Conservation (phyloP, 1,284 basidiomycete genomes). For the Pseudozyma tsukubaensis region DNA sequence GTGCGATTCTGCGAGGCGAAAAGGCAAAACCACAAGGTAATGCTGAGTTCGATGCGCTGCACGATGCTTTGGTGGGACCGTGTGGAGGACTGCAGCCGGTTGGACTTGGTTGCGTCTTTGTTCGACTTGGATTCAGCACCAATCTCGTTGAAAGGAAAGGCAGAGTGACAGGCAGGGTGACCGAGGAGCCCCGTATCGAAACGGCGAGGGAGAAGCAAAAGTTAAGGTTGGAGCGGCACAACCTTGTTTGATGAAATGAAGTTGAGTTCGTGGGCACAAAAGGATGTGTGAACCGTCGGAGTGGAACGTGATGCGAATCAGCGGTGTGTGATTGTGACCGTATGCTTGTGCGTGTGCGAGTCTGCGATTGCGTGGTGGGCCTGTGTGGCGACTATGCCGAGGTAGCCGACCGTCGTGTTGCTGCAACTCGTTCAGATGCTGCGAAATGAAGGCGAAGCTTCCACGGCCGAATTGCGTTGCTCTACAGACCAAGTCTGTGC, state of each 20-base stretch:
- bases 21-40: neutral
- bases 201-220: neutral
- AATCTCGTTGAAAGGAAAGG: conserved; percentile 3
- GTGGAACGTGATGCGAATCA: conserved; percentile 17
- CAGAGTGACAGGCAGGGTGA: too few species aligned
- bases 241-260: conserved; percentile 43
- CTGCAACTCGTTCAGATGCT: conserved; percentile 6
- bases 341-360: neutral
- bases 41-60: neutral
- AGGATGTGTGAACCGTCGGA: conserved; percentile 26
- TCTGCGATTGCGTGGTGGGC: neutral
- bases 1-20: neutral
- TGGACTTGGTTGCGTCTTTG: neutral
- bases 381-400: conserved; percentile 6
- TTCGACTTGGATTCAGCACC: neutral
- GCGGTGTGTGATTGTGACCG: neutral
- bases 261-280: conserved; percentile 16
- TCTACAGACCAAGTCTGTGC: conserved; percentile 11
- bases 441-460: conserved; percentile 22
- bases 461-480: conserved; percentile 13
- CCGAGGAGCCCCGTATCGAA: too few species aligned
- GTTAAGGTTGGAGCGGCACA: conserved; percentile 37
- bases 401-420: conserved; percentile 21
- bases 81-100: conserved; percentile 1
- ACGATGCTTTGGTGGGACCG: conserved; percentile 26